Percentiles rank a stretch among this genome's conserved stretches.
These are phyloP conservation scores for Panicum hallii DNA, from an alignment of 202 grass and related monocot genomes.

Conservation along the genomic window DNA sequence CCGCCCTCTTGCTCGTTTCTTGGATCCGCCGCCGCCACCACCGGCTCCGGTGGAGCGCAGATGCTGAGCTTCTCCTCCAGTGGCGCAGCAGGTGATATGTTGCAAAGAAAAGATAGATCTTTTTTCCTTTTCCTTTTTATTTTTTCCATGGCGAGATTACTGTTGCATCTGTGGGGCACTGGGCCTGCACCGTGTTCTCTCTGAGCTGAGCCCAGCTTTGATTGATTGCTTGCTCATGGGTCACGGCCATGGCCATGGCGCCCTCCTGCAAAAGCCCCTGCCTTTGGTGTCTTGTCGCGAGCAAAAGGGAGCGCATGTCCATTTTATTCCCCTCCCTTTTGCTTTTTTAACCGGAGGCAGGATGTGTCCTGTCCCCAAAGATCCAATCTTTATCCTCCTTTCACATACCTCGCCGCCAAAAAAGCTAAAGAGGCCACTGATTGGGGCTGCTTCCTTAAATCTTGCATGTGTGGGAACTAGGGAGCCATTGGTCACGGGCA, in stretches of 20 bases:
- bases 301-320: constrained; percentile 49
- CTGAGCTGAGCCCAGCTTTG: constrained; percentile 45
- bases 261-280: constrained; percentile 51
- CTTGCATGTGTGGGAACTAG: constrained; percentile 49
- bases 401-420: constrained; percentile 37
- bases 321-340: constrained; percentile 51
- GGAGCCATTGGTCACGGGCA: constrained; percentile 23
- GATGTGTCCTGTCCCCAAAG: constrained; percentile 52
- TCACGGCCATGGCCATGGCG: constrained; percentile 55
- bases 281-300: constrained; percentile 75
- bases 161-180: constrained; percentile 44
- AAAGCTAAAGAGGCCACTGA: constrained; percentile 31
- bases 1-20: constrained; percentile 26
- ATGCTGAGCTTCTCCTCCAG: constrained; percentile 87
- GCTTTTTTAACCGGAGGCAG: constrained; percentile 48
- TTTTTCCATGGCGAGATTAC: background rate
- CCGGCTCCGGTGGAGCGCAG: constrained; percentile 49
- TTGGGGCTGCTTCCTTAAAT: constrained; percentile 53
- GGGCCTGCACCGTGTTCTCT: constrained; percentile 5
- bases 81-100: constrained; percentile 42
- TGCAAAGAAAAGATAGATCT: constrained; percentile 17
- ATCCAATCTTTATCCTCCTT: constrained; percentile 47
- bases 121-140: background rate
- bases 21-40: constrained; percentile 45
- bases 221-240: constrained; percentile 58